A percentile compares a stretch with the other conserved stretches of the same genome.
Conservation (phyloP, 495 filamentous ascomycete species). For the Sordaria brevicollis region DNA sequence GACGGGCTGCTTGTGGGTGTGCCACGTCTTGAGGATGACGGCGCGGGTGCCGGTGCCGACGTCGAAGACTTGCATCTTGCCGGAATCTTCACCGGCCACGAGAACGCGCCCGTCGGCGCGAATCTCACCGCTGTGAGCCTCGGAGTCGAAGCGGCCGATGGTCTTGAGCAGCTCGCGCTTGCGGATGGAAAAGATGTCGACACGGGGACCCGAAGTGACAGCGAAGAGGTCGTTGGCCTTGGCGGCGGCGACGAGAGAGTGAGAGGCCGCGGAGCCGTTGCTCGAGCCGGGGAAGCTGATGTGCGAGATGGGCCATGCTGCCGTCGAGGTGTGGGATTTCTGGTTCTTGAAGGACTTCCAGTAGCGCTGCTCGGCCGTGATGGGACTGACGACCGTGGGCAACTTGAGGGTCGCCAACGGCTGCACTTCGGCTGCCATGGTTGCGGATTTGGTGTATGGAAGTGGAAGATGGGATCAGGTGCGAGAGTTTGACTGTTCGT, state of each 20-base stretch:
- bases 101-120: slow-evolving; percentile 80
- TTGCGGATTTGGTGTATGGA: slow-evolving; percentile 1
- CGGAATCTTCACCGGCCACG: slow-evolving; percentile 82
- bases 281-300: slow-evolving; percentile 64
- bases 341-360: slow-evolving; percentile 86
- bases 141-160: slow-evolving; percentile 83
- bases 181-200: slow-evolving; percentile 86
- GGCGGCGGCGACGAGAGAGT: slow-evolving; percentile 31
- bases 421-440: slow-evolving; percentile 82
- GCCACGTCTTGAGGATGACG: slow-evolving; percentile 93
- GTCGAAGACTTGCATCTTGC: slow-evolving; percentile 90
- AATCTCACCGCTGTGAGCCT: slow-evolving; percentile 76
- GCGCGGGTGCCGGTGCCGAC: slow-evolving; percentile 52
- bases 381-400: slow-evolving; percentile 56
- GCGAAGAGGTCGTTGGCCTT: slow-evolving; percentile 68
- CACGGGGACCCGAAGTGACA: slow-evolving; percentile 78
- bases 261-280: slow-evolving; percentile 30
- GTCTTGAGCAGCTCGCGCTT: slow-evolving; percentile 84
- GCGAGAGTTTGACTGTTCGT: background rate
- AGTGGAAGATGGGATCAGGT: background rate
- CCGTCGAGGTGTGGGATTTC: slow-evolving; percentile 73
- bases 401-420: slow-evolving; percentile 77
- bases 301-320: slow-evolving; percentile 73
- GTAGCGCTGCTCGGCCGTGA: slow-evolving; percentile 87
- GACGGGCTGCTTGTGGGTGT: slow-evolving; percentile 87